A percentile compares a stretch with the other conserved stretches of the same genome.
Evolutionary conservation across 208 protist species (phyloP).

Genomic region (Leishmania tropica): DNA sequence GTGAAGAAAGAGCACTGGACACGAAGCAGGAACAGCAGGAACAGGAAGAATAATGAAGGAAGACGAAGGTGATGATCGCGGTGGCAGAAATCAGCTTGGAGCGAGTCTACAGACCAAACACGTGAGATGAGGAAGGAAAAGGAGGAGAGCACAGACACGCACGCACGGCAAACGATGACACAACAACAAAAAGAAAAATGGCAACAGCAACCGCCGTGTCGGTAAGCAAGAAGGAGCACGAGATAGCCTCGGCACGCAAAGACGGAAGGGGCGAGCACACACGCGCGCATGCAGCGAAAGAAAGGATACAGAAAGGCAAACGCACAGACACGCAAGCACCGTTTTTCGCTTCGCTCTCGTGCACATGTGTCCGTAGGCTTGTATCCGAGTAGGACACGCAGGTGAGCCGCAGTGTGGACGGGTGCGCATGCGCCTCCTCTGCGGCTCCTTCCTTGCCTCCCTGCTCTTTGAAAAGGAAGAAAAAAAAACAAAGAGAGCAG

Average conservation of each 20-base stretch:
- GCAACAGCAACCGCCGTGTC: background rate
- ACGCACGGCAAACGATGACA: background rate
- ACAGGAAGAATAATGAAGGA: background rate
- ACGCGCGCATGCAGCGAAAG: too few relatives aligned
- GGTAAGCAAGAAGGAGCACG: background rate
- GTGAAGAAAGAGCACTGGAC: background rate
- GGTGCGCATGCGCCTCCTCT: too few relatives aligned
- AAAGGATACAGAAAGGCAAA: too few relatives aligned
- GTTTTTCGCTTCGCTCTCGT: too few relatives aligned
- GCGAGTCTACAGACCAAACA: background rate
- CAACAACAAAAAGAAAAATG: background rate
- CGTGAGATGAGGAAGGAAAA: background rate
- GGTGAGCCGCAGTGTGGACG: too few relatives aligned
- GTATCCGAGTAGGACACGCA: too few relatives aligned
- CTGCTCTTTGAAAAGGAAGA: too few relatives aligned
- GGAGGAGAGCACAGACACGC: background rate
- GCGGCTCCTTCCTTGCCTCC: too few relatives aligned
- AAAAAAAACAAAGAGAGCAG: too few relatives aligned
- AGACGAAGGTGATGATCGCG: background rate
- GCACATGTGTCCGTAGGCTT: too few relatives aligned
- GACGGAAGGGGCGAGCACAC: background rate
- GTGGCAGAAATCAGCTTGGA: background rate
- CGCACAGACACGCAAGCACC: constrained; percentile 5
- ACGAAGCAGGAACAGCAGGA: background rate
- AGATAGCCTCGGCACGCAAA: background rate